Conservation (phyloP, 208 protist species). For the Crithidia thermophila region DNA sequence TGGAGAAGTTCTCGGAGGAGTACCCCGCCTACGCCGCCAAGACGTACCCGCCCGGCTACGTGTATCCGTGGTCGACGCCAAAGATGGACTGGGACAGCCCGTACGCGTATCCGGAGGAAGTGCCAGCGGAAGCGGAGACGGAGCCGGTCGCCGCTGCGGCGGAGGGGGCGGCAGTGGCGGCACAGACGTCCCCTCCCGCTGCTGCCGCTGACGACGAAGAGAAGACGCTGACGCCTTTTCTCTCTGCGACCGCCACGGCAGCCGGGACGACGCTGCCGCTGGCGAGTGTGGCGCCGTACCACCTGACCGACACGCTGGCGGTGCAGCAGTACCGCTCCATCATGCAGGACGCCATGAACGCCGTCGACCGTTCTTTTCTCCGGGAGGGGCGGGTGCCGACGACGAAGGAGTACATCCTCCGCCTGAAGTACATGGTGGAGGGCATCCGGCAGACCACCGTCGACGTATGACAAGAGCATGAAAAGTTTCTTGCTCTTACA, state of each 20-base stretch:
- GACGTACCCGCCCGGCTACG: constrained; percentile 56
- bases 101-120: constrained; percentile 64
- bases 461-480: constrained; percentile 12
- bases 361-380: constrained; percentile 78
- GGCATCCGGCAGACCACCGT: constrained; percentile 67
- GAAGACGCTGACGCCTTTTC: constrained; percentile 1
- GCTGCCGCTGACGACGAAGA: not conserved
- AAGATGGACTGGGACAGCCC: constrained; percentile 84
- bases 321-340: constrained; percentile 82
- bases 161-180: not conserved
- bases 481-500: too few species aligned
- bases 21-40: constrained; percentile 68
- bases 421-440: constrained; percentile 63
- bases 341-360: constrained; percentile 81
- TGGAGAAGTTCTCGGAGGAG: constrained; percentile 60
- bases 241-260: not conserved
- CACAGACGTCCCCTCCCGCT: not conserved
- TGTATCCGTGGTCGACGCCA: constrained; percentile 74
- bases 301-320: constrained; percentile 38
- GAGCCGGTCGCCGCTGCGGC: not conserved
- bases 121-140: constrained; percentile 8
- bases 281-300: constrained; percentile 51
- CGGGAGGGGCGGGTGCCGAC: constrained; percentile 71
- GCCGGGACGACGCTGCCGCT: constrained; percentile 31
- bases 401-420: constrained; percentile 68